phyloP scores from a whole-genome alignment of 2,329 filamentous ascomycete genomes.

The Colletotrichum plurivorum region DNA sequence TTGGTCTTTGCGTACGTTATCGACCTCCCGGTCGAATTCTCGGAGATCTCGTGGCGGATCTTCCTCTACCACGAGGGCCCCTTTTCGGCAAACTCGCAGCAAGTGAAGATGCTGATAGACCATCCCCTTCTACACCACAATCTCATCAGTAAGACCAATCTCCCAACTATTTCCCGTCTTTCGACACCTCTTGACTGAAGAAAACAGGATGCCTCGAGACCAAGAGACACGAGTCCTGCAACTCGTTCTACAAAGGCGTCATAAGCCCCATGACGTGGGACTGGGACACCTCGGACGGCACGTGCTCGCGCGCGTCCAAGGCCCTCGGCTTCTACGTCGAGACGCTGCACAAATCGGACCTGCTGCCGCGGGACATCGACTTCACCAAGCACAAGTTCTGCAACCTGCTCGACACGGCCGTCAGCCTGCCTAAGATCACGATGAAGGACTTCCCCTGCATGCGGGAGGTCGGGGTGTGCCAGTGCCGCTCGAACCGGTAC shows the following conservation, averaged over 20 bases:
- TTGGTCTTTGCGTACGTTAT: slow-evolving; percentile 41
- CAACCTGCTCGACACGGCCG: slow-evolving; percentile 33
- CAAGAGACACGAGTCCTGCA: slow-evolving; percentile 38
- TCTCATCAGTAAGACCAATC: slow-evolving; percentile 28
- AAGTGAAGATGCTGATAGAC: slow-evolving; percentile 32
- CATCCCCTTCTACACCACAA: slow-evolving; percentile 40
- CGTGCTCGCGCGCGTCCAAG: slow-evolving; percentile 35
- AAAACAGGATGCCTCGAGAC: slow-evolving; percentile 31
- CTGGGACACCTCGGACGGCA: slow-evolving; percentile 24
- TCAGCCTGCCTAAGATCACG: slow-evolving; percentile 29
- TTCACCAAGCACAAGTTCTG: slow-evolving; percentile 39
- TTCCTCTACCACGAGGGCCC: slow-evolving; percentile 40
- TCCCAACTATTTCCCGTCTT: background rate
- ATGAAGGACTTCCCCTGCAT: slow-evolving; percentile 28
- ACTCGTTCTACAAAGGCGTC: slow-evolving; percentile 36
- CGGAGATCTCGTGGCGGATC: slow-evolving; percentile 39
- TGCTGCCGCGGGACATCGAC: slow-evolving; percentile 39
- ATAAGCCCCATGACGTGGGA: slow-evolving; percentile 33
- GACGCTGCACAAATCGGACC: slow-evolving; percentile 27
- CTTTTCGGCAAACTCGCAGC: slow-evolving; percentile 27
- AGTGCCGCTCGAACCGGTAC: slow-evolving; percentile 33
- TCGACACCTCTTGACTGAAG: too few species aligned
- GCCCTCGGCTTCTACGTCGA: slow-evolving; percentile 37
- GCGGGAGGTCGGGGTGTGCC: slow-evolving; percentile 13
- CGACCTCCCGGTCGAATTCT: slow-evolving; percentile 38